Evolutionary conservation across 140 eudicot species (phyloP).

Genomic region (Flaveria floridana): DNA sequence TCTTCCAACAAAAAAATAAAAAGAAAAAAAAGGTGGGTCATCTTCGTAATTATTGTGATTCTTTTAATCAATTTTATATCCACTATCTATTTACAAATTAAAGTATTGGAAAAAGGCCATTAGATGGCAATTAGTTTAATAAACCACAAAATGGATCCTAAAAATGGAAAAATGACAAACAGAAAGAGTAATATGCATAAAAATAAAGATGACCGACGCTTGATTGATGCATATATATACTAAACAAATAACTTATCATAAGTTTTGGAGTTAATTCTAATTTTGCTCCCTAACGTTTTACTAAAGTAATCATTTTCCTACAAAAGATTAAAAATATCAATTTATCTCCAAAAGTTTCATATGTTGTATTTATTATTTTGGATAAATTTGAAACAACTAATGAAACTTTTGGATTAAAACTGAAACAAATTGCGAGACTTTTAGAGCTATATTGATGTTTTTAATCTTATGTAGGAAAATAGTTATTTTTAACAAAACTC

Average conservation of each 20-base stretch:
- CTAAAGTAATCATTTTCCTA: too few species aligned
- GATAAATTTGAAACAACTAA: too few species aligned
- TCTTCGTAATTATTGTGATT: neutral
- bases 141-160: conserved; percentile 29
- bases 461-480: too few species aligned
- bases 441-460: too few species aligned
- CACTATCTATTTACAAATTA: neutral
- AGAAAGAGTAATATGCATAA: neutral
- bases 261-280: too few species aligned
- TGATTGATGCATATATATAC: conserved; percentile 11
- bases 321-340: too few species aligned
- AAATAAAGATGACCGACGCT: conserved; percentile 6
- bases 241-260: neutral
- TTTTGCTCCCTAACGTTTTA: too few species aligned
- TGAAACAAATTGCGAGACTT: too few species aligned
- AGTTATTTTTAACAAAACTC: too few species aligned
- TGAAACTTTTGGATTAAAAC: too few species aligned
- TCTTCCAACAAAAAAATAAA: neutral
- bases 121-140: conserved; percentile 6
- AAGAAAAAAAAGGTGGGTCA: neutral
- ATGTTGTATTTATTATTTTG: too few species aligned
- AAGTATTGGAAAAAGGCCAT: conserved; percentile 10
- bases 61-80: neutral
- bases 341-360: too few species aligned
- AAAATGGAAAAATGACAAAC: neutral